These are phyloP conservation scores for Musa beccarii DNA, from an alignment of 176 grass and related monocot species.

Conservation along the genomic window DNA sequence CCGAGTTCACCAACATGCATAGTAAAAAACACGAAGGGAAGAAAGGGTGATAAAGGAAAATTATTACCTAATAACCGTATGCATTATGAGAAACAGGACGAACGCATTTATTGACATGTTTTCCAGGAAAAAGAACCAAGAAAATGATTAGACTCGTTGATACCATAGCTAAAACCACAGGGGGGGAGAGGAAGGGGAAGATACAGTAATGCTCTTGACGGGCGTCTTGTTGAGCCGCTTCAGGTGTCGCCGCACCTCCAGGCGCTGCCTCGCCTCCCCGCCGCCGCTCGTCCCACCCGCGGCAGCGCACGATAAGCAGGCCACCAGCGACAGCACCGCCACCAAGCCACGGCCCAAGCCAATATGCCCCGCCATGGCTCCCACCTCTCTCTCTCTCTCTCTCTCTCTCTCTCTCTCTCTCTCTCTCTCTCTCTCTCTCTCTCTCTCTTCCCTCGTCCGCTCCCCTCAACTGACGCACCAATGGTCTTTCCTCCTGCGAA, in stretches of 20 bases:
- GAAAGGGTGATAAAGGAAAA: no score
- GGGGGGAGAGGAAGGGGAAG: background rate
- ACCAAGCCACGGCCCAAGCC: background rate
- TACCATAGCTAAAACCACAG: background rate
- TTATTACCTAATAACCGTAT: no score
- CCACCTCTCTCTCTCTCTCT: background rate
- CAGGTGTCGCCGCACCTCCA: slow-evolving; percentile 8
- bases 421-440: background rate
- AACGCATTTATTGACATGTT: background rate
- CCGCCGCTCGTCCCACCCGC: background rate
- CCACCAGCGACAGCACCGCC: background rate
- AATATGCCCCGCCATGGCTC: slow-evolving; percentile 2
- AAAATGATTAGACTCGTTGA: background rate
- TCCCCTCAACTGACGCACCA: background rate
- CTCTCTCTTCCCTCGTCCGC: background rate
- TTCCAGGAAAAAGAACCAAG: background rate
- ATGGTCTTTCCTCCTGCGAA: background rate
- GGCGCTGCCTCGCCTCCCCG: background rate
- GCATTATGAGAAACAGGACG: background rate
- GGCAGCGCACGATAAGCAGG: slow-evolving; percentile 2
- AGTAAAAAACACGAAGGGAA: no score
- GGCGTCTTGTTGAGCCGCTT: background rate
- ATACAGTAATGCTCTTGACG: slow-evolving; percentile 2
- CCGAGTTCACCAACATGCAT: no score
- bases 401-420: no score